A percentile compares a stretch with the other conserved stretches of the same genome.
Conservation (phyloP, 2,329 filamentous ascomycete genomes). For the Trichophyton benhamiae region DNA sequence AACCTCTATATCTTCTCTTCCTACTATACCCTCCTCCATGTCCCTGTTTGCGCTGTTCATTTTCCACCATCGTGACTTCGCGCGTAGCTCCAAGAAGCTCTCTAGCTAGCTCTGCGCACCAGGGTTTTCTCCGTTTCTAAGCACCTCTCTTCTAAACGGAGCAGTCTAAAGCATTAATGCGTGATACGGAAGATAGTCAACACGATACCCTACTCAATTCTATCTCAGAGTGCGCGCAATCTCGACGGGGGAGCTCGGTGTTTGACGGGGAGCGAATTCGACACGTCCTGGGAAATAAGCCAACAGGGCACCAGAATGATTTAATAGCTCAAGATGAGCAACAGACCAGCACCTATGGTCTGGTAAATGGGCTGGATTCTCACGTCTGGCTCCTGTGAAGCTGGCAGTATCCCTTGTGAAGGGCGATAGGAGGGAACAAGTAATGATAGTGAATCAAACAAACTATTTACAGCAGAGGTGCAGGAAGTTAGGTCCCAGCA, state of each 20-base stretch:
- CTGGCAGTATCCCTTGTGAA: not conserved
- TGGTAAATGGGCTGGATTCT: not conserved
- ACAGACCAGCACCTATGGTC: not conserved
- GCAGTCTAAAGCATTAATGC: not conserved
- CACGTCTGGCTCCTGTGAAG: not conserved
- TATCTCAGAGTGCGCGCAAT: not conserved
- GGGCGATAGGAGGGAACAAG: not conserved
- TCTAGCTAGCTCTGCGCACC: not conserved
- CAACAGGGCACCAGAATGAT: not conserved
- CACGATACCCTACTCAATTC: not conserved
- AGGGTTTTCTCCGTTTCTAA: not conserved
- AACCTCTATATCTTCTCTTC: slow-evolving; percentile 73
- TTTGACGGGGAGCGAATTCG: not conserved
- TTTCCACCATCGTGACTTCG: slow-evolving; percentile 38
- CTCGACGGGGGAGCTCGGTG: not conserved
- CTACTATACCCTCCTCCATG: slow-evolving; percentile 45
- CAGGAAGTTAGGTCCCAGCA: not conserved
- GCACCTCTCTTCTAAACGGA: not conserved
- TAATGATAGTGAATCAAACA: not conserved
- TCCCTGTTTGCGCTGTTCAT: slow-evolving; percentile 39
- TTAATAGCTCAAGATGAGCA: not conserved
- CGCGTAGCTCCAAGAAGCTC: not conserved
- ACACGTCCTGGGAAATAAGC: not conserved
- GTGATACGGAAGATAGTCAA: not conserved
- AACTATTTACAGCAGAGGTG: not conserved